Conservation (phyloP, 2,329 filamentous ascomycete species). For the Phaeosphaeria sp. region DNA sequence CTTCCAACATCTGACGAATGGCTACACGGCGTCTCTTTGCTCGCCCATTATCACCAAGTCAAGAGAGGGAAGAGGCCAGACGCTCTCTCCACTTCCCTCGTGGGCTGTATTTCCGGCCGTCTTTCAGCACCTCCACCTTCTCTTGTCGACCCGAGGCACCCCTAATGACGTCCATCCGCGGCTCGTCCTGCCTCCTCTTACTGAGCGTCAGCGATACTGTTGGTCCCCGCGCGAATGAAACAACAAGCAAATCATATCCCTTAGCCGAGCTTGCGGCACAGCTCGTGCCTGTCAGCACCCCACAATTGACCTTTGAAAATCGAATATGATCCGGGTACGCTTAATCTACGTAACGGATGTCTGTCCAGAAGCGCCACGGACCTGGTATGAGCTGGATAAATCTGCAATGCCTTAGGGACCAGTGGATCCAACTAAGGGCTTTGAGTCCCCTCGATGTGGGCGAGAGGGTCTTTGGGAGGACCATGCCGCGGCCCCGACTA, state of each 20-base stretch:
- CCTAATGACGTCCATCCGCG: conserved; percentile 22
- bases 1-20: conserved; percentile 25
- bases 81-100: conserved; percentile 17
- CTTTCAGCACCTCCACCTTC: conserved; percentile 2
- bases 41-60: conserved; percentile 9
- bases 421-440: conserved; percentile 5
- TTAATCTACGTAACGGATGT: conserved; percentile 15
- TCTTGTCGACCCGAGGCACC: conserved; percentile 3
- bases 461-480: conserved; percentile 5
- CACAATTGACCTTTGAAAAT: conserved; percentile 8
- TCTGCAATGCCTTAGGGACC: background rate
- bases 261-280: conserved; percentile 8
- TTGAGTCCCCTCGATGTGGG: conserved; percentile 1
- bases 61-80: conserved; percentile 15
- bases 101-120: conserved; percentile 17
- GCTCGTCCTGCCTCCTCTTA: conserved; percentile 16
- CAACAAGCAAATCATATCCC: conserved; percentile 12
- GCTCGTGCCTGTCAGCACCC: conserved; percentile 6
- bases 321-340: conserved; percentile 17
- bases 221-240: conserved; percentile 11
- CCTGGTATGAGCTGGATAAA: conserved; percentile 12
- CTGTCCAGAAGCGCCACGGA: conserved; percentile 12
- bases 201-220: conserved; percentile 15
- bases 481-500: conserved; percentile 11
- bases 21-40: conserved; percentile 12